Percentiles rank a stretch among this genome's conserved stretches.
phyloP scores from a whole-genome alignment of 495 filamentous ascomycete species.

The Penicillium daleae region DNA sequence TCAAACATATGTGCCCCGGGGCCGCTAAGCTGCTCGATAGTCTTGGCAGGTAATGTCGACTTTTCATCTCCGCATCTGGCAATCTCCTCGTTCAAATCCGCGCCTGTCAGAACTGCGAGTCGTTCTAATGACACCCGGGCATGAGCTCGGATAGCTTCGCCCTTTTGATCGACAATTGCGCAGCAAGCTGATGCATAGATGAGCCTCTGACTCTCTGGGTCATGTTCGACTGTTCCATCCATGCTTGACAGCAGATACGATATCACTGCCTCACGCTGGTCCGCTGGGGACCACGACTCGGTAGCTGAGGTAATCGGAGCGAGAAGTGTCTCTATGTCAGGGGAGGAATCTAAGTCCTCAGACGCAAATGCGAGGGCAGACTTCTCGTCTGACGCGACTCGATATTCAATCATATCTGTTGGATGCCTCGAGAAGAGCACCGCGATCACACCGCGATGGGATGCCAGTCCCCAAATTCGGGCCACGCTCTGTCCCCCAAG shows the following conservation, averaged over 20 bases:
- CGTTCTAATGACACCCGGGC: slow-evolving; percentile 36
- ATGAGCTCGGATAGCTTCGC: slow-evolving; percentile 28
- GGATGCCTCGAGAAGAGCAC: slow-evolving; percentile 53
- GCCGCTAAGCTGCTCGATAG: slow-evolving; percentile 26
- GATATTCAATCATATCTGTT: slow-evolving; percentile 57
- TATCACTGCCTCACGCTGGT: slow-evolving; percentile 33
- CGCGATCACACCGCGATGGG: slow-evolving; percentile 42
- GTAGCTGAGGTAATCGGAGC: slow-evolving; percentile 7
- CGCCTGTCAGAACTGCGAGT: slow-evolving; percentile 30
- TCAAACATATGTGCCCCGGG: slow-evolving; percentile 42
- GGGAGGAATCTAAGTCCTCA: slow-evolving; percentile 8
- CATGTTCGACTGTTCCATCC: slow-evolving; percentile 13
- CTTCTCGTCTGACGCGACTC: slow-evolving; percentile 41
- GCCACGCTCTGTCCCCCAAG: slow-evolving; percentile 46
- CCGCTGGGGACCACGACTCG: slow-evolving; percentile 16
- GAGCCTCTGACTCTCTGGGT: slow-evolving; percentile 33
- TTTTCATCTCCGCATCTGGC: slow-evolving; percentile 28
- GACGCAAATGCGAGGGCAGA: slow-evolving; percentile 43
- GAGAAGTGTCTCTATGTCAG: slow-evolving; percentile 18
- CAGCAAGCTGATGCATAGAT: slow-evolving; percentile 47
- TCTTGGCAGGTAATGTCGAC: slow-evolving; percentile 29
- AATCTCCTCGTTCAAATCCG: slow-evolving; percentile 41
- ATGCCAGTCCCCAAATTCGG: slow-evolving; percentile 57
- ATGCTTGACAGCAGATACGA: slow-evolving; percentile 34
- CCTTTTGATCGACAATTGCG: slow-evolving; percentile 36